Conservation (phyloP, 768 basidiomycete species). For the Tremella fuciformis region DNA sequence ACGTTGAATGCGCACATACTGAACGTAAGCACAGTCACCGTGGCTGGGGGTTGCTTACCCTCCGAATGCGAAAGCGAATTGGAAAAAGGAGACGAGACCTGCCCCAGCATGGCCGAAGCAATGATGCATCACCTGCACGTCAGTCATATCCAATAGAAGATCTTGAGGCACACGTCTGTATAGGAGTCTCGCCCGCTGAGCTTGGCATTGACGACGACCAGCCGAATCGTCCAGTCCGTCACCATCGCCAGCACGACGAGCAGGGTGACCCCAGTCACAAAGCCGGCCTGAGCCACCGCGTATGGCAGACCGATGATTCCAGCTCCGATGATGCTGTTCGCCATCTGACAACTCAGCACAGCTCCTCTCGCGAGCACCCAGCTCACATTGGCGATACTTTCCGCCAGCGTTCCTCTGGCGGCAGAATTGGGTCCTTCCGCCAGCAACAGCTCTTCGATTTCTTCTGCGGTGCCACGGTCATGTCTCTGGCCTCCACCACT, state of each 20-base stretch:
- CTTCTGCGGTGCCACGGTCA: neutral
- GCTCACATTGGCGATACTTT: slow-evolving; percentile 71
- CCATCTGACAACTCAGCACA: slow-evolving; percentile 64
- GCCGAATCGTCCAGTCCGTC: slow-evolving; percentile 80
- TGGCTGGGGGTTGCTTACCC: slow-evolving; percentile 54
- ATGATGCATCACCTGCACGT: slow-evolving; percentile 73
- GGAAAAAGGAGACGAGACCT: slow-evolving; percentile 91
- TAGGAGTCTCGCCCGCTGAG: slow-evolving; percentile 87
- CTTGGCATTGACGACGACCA: slow-evolving; percentile 94
- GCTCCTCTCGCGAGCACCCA: slow-evolving; percentile 18
- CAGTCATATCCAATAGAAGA: slow-evolving; percentile 1
- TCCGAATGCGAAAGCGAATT: slow-evolving; percentile 96
- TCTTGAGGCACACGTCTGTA: slow-evolving; percentile 58
- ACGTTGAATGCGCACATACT: slow-evolving; percentile 98
- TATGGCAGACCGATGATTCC: slow-evolving; percentile 76
- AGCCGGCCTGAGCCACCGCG: slow-evolving; percentile 89
- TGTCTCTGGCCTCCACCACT: slow-evolving; percentile 3
- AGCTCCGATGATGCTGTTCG: slow-evolving; percentile 91
- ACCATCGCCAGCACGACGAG: slow-evolving; percentile 73
- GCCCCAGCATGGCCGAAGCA: slow-evolving; percentile 90
- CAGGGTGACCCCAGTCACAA: slow-evolving; percentile 79
- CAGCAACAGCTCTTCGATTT: slow-evolving; percentile 18
- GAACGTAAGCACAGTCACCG: neutral
- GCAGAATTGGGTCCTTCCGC: slow-evolving; percentile 27
- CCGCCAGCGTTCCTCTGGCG: slow-evolving; percentile 49